Evolutionary conservation across 2,329 filamentous ascomycete species (phyloP), one percentile per base, ranked within the genome.

Genomic region (Orbilia blumenaviensis): DNA sequence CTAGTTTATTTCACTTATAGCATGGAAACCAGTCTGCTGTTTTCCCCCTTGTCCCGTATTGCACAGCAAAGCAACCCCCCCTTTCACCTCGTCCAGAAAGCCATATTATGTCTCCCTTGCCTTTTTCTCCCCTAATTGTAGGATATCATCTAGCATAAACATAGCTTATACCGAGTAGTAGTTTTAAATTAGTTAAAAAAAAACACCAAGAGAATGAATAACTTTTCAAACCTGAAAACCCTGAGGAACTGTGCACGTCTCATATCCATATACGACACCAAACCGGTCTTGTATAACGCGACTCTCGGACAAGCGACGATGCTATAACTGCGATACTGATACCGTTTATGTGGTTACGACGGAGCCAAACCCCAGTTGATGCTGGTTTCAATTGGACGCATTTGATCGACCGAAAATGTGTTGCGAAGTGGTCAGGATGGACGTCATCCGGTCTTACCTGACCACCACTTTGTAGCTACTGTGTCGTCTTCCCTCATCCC

Each of bases 51-150:
- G 79, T 81, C 81, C 75, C 77, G 73, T 68, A 72, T 67, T 73
- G 74, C 80, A 84, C 83, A 78, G 83, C 83, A 80, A 81, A 84
- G 80, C 83, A 83, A 80, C 84, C 83, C 69, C 68, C 36, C 36
- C 10, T 38, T 63, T 16, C 68, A 32, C 42, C 60, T 63, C 23
- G 71, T 63, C 54, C 78, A 78, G 61, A 78, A 66, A 66, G 62
- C 66, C 64, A 23, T 74, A 69, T 52, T n/a, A 46, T 46, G 25
- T 77, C 58, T 76, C 72, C 60, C 63, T 73, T 44, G 58, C 66
- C 46, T 74, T 77, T 56, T 38, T 78, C 68, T 75, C 16, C 73
- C 74, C 77, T 75, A 75, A 75, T 75, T 75, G 71, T 68, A 75
- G 71, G 71, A 75, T 75, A 75, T 68, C 63, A 63, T 63, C 46